Base-by-base conservation (phyloP, 257 asterid species). In the Rhazya stricta region DNA sequence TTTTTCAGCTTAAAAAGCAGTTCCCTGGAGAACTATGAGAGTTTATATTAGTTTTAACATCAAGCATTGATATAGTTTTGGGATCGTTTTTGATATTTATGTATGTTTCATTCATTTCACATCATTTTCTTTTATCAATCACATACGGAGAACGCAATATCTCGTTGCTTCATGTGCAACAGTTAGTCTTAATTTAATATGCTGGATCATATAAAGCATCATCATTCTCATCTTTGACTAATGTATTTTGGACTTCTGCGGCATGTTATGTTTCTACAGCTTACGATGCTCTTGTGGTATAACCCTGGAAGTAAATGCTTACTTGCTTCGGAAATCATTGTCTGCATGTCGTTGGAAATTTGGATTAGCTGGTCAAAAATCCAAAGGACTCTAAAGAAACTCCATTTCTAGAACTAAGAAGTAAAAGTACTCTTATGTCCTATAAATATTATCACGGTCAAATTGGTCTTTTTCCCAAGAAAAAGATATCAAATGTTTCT, bases 201-300 rank as follows among this genome's bases (percentile, higher is more conserved):
- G 19, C 6, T 16, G 7, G 77, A 46, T 36, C 58, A 29, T 12
- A 36, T 21, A 9, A 11, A 30, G 70, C 37, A 72, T 54, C 32
- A n/a, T 39, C 16, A 9, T 60, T 61, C 32, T 21, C 41, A 21
- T 60, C 18, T 36, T 45, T 42, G 42, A 60, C 39, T 42, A 10
- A 18, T 43, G 4, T 42, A 42, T 53, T 37, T 39, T 41, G 15
- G 9, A 2, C 19, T 54, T 71, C 51, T 71, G 29, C 32, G 21
- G 19, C 46, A 66, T 66, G 18, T 66, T 21, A 37, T 6, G 2
- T 37, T 66, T 66, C 27, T 66, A 11, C 19, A 37, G 48, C 19
- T 63, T 63, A 18, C 36, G 27, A 29, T 18, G 69, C 21, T 66
- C 71, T 66, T 66, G 30, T 66, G 71, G 32, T 37, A 66, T 66